These are phyloP conservation scores for Auricularia cornea DNA, from an alignment of 768 basidiomycete species.

Conservation along the genomic window DNA sequence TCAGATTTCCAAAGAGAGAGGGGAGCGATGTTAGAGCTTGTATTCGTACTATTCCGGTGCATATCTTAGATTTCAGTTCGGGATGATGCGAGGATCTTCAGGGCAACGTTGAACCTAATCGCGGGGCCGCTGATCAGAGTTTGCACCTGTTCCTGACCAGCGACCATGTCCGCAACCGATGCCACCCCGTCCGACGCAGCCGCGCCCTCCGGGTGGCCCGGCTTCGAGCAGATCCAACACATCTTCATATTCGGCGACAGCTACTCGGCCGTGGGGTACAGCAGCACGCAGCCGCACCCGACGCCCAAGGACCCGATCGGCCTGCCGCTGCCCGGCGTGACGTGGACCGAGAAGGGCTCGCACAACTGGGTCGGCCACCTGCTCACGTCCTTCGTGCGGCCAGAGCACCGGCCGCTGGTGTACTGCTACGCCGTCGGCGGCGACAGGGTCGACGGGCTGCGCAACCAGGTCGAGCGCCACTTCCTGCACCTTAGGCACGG, in stretches of 20 bases:
- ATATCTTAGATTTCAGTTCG: too few relatives aligned
- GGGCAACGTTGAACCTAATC: too few relatives aligned
- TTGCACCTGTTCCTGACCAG: too few relatives aligned
- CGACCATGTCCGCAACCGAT: too few relatives aligned
- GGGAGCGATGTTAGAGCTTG: too few relatives aligned
- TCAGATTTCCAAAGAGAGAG: too few relatives aligned
- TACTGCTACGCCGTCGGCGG: slow-evolving; percentile 54
- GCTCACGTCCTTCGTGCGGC: slow-evolving; percentile 32
- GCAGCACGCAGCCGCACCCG: slow-evolving; percentile 20
- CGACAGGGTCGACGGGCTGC: slow-evolving; percentile 34
- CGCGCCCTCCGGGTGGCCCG: background rate
- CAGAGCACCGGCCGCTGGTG: slow-evolving; percentile 31
- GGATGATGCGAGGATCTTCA: too few relatives aligned
- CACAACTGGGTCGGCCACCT: slow-evolving; percentile 61
- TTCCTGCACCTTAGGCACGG: too few relatives aligned
- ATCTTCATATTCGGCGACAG: slow-evolving; percentile 38
- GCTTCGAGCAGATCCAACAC: background rate
- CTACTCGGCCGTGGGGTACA: slow-evolving; percentile 38
- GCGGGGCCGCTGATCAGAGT: too few relatives aligned
- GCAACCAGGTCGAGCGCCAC: slow-evolving; percentile 28
- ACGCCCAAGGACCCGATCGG: slow-evolving; percentile 40
- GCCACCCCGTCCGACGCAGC: too few relatives aligned
- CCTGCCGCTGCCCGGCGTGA: slow-evolving; percentile 39
- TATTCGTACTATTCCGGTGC: too few relatives aligned
- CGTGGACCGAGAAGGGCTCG: slow-evolving; percentile 34